Base-by-base conservation (phyloP, 345 rosid species). In the Microthlaspi erraticum region DNA sequence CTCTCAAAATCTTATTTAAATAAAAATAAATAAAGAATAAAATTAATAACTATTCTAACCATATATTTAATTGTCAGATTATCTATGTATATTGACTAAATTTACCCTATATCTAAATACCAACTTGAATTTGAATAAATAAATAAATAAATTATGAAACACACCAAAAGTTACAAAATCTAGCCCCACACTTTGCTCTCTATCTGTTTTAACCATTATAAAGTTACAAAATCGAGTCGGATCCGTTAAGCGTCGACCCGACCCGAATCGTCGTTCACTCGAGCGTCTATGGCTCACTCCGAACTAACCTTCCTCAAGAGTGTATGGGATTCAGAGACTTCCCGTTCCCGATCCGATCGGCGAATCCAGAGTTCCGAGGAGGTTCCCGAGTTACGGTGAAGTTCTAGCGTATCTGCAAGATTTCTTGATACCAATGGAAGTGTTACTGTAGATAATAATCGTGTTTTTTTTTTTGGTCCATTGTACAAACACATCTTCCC, bases 261-360 rank as follows among this genome's bases (percentile, higher is more conserved):
- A 33, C 23, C 26, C 87, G 98, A 52, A 13, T 77, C 33, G 39
- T 93, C 0, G 70, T 87, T 19, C 85, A 85, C 44, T 74, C 86
- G 17, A 94, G 97, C 82, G 80, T 94, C 50, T 93, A 93, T 76
- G 58, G 57, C 17, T 89, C 97, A 41, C 92, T 93, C 56, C 91
- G 98, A 19, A 91, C 96, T 51, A 93, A 93, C 71, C 83, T 93
- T 10, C 91, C 98, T 0, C 82, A 97, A 37, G 97, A 93, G 71
- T 76, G 67, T 10, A 33, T 55, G 60, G 42, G 60, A 10, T 55
- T 14, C 60, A 55, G 13, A 16, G 42, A 55, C 60, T 78, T 60
- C 26, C 98, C 96, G 14, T 91, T 91, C 69, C 64, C 82, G 20
- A 5, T 57, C 60, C 65, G 72, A 16, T 38, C 3, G 82, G 68